Conservation (phyloP, 73 alveolate genomes). For the Tetrahymena malaccensis region DNA sequence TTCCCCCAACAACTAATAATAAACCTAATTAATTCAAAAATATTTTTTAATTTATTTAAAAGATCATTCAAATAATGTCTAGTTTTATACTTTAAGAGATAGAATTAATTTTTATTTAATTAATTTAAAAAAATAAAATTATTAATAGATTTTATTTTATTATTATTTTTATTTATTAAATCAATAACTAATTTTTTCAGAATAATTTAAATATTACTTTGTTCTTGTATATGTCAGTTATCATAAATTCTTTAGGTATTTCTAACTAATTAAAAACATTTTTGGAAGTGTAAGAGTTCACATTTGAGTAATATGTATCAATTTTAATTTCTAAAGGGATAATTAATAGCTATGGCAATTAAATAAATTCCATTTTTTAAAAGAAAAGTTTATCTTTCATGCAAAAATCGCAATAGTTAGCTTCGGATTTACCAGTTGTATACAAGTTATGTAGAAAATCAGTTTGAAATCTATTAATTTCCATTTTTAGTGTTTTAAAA, state of each 20-base stretch:
- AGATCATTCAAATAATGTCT: no score
- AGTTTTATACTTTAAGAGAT: no score
- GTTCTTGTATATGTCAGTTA: background rate
- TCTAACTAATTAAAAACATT: background rate
- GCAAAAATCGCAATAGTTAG: background rate
- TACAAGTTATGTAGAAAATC: background rate
- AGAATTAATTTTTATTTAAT: no score
- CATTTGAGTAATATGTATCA: background rate
- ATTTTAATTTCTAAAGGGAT: background rate
- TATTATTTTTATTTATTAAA: no score
- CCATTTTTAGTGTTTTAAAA: background rate
- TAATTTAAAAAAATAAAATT: no score
- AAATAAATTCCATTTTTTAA: background rate
- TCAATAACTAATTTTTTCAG: no score
- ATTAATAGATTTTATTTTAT: no score
- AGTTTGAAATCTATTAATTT: background rate
- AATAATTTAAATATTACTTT: background rate
- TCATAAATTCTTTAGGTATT: background rate
- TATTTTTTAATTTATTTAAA: no score
- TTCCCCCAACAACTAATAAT: background rate
- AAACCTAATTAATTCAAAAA: background rate
- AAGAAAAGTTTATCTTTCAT: background rate
- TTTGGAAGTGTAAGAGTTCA: background rate
- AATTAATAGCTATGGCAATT: background rate
- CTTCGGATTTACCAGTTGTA: background rate